Evolutionary conservation across 257 asterid genomes (phyloP), one percentile per base, ranked within the genome.

Genomic region (Cordia subcordata): DNA sequence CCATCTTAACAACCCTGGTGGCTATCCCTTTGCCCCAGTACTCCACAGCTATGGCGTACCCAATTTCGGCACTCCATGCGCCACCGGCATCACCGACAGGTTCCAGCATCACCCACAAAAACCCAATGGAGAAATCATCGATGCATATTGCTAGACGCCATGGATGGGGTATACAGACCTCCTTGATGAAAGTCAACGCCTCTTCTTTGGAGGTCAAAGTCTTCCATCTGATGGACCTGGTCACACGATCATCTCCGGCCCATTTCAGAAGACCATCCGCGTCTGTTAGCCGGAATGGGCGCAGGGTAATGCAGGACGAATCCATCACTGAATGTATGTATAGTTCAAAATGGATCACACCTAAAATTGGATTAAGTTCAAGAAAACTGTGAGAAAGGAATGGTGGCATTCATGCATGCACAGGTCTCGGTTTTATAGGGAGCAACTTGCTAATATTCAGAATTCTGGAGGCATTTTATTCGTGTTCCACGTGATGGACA

Each of bases 191-290:
- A 47, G 62, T 62, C 57, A 55, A 21, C 8, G 87, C 80, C 17
- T 78, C 83, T 8, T 80, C 75, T 59, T 55, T 71, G 12, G 85
- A 73, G 14, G 76, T 57, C 62, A 80, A 13, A 0, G 85, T 66
- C 21, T 52, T 71, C 80, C 77, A 73, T 42, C 69, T 49, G 60
- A 64, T 55, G 55, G 50, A 55, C 5, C 35, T 47, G 0, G 73
- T 80, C 8, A 83, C 81, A 22, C 78, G 69, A 60, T 83, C 87
- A 49, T 83, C 83, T 10, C 81, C 84, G 0, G 81, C 83, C 87
- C 86, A 83, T 18, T 45, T 40, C 3, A 83, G 66, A 13, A 83
- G 37, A 62, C 75, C 83, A 45, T 73, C 81, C 1, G 61, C 79
- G 42, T 80, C 85, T 0, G 75, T 37, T 10, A 68, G 71, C 55